Percentiles rank a stretch among this genome's conserved stretches.
Conservation (phyloP, 371 early-diverging fungal genomes). For the Blastocladiella emersonii region DNA sequence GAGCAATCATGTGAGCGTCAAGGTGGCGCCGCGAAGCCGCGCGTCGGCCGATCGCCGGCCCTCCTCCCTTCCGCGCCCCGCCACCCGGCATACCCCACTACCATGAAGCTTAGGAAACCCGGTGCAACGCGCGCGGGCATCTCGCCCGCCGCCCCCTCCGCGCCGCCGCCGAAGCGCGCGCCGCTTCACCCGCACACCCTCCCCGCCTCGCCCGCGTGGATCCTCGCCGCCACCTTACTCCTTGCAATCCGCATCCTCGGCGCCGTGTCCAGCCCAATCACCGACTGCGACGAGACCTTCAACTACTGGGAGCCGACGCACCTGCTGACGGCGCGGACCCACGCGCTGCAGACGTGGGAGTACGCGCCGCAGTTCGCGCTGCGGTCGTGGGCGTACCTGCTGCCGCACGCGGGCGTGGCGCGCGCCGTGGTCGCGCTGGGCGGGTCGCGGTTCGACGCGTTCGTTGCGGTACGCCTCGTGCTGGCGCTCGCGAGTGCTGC, state of each 20-base stretch:
- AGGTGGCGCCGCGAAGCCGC: too few relatives aligned
- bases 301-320: constrained; percentile 95
- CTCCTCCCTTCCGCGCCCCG: too few relatives aligned
- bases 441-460: constrained; percentile 18
- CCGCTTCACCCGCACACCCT: too few relatives aligned
- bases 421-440: constrained; percentile 8
- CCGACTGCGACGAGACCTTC: constrained; percentile 88
- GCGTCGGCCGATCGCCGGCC: too few relatives aligned
- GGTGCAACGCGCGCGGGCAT: too few relatives aligned
- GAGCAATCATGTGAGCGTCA: too few relatives aligned
- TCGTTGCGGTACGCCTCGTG: constrained; percentile 49
- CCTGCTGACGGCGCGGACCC: constrained; percentile 50
- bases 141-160: too few relatives aligned
- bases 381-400: constrained; percentile 71
- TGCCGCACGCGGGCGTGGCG: constrained; percentile 39
- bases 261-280: constrained; percentile 45
- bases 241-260: constrained; percentile 43
- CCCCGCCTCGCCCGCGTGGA: too few relatives aligned
- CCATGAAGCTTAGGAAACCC: too few relatives aligned
- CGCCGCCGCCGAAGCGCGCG: too few relatives aligned
- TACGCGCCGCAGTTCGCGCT: constrained; percentile 78
- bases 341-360: constrained; percentile 92
- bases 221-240: constrained; percentile 43
- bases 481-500: constrained; percentile 48
- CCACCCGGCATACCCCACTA: too few relatives aligned